A percentile compares a stretch with the other conserved stretches of the same genome.
phyloP scores from a whole-genome alignment of 257 asterid genomes.

The Craterostigma plantagineum region DNA sequence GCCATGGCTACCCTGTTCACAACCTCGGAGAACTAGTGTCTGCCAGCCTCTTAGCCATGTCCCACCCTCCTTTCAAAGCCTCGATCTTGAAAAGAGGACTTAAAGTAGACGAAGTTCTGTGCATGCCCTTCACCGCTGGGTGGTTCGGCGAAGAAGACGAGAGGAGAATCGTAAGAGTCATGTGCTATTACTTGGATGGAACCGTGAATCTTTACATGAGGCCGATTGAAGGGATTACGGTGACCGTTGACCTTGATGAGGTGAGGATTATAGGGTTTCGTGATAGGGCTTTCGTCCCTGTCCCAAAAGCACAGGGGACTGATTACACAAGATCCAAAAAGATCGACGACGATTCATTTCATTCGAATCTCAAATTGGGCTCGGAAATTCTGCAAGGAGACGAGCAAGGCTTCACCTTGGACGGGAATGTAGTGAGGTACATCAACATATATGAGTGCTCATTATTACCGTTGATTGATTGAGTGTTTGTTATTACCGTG shows the following conservation, averaged over 20 bases:
- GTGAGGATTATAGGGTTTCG: constrained; percentile 25
- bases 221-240: constrained; percentile 51
- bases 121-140: constrained; percentile 27
- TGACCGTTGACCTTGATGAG: constrained; percentile 46
- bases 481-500: no score
- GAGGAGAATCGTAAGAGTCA: constrained; percentile 25
- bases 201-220: constrained; percentile 53
- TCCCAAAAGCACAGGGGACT: constrained; percentile 47
- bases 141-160: constrained; percentile 39
- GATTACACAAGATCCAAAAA: constrained; percentile 10
- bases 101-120: constrained; percentile 28
- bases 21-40: constrained; percentile 19
- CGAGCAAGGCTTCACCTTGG: no score
- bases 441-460: no score
- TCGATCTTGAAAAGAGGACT: constrained; percentile 40
- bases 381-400: no score
- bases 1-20: constrained; percentile 38
- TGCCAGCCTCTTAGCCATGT: constrained; percentile 21
- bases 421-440: no score
- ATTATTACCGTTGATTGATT: no score
- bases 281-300: constrained; percentile 31
- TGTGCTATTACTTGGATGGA: constrained; percentile 51
- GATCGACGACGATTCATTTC: no score
- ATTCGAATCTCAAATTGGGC: no score
- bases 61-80: constrained; percentile 27